Conservation (phyloP, 352 stramenopile genomes). For the Phytopythium mirpurense region DNA sequence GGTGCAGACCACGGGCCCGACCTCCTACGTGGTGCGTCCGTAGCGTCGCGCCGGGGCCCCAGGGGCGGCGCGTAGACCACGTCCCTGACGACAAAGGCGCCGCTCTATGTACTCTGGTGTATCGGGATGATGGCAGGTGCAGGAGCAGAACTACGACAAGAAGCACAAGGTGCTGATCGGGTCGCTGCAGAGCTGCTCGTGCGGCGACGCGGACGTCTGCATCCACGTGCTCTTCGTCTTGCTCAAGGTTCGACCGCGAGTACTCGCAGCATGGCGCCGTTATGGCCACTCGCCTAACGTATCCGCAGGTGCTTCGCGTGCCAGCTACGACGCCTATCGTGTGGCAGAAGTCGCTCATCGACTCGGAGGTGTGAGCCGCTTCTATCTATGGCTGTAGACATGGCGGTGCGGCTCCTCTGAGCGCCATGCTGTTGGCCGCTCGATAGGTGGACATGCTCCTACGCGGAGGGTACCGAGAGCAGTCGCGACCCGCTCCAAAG, state of each 20-base stretch:
- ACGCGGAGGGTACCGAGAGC: slow-evolving; percentile 52
- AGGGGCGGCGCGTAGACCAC: too few species aligned
- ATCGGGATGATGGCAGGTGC: slow-evolving; percentile 28
- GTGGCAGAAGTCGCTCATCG: slow-evolving; percentile 83
- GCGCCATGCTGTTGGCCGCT: too few species aligned
- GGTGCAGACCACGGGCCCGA: slow-evolving; percentile 70
- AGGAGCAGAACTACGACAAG: slow-evolving; percentile 66
- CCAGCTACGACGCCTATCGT: slow-evolving; percentile 59
- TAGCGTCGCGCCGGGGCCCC: too few species aligned
- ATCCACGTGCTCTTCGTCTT: slow-evolving; percentile 85
- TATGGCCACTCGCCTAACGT: not conserved
- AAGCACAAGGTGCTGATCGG: slow-evolving; percentile 82
- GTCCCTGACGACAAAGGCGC: too few species aligned
- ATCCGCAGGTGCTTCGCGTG: slow-evolving; percentile 52
- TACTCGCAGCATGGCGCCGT: too few species aligned
- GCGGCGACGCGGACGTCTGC: slow-evolving; percentile 69
- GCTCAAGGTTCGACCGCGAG: slow-evolving; percentile 44
- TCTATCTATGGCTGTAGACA: too few species aligned
- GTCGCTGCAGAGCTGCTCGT: slow-evolving; percentile 64
- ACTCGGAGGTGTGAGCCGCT: slow-evolving; percentile 54
- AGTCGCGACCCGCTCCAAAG: slow-evolving; percentile 16
- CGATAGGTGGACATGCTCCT: slow-evolving; percentile 58
- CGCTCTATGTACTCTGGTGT: too few species aligned
- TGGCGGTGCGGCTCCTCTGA: too few species aligned
- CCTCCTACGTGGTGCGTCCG: slow-evolving; percentile 65